Base-by-base conservation (phyloP, 2,329 filamentous ascomycete genomes). In the Penicillium nordicum region DNA sequence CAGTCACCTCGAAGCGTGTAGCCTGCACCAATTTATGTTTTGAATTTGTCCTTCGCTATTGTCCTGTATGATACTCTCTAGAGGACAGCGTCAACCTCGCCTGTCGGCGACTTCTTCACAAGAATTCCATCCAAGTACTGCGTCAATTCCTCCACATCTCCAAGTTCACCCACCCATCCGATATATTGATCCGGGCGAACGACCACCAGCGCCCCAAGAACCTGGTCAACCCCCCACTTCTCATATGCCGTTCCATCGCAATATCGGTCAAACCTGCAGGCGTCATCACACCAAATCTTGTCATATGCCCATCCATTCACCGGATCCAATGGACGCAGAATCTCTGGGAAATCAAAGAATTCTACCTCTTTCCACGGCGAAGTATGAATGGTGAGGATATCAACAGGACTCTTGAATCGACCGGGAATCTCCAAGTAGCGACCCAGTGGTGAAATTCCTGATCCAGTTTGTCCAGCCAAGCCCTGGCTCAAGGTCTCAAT, bases 311-410 rank as follows among this genome's bases (percentile, higher is more conserved):
- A 84, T 0, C 84, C 84, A 0, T 74, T 64, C 7, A 72, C 67
- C 12, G 76, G 59, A 36, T 80, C 76, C 37, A 77, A 80, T 0
- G 79, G 79, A 37, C 76, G 77, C 38, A 82, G 77, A 0, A 80
- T 71, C 1, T 78, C 74, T 0, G 81, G 81, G 12, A 71, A 77
- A 51, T 82, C 80, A 21, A 82, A 67, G 7, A 84, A 65, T 50
- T 84, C 80, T 0, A 81, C 73, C 0, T 80, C 73, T 0, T 63
- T 68, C 36, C 85, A 75, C 25, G 76, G 76, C 0, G 82, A 75
- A 2, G 79, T 78, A 67, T 89, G 87, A 0, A 88, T 72, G 0
- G 84, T 83, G 3, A 89, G 67, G 0, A 88, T 74, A 32, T 88
- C 85, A 34, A 89, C 76, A 4, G 84, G 62, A 12, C 73, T 76